phyloP scores from a whole-genome alignment of 306 rosid species.

The Fagus sylvatica region DNA sequence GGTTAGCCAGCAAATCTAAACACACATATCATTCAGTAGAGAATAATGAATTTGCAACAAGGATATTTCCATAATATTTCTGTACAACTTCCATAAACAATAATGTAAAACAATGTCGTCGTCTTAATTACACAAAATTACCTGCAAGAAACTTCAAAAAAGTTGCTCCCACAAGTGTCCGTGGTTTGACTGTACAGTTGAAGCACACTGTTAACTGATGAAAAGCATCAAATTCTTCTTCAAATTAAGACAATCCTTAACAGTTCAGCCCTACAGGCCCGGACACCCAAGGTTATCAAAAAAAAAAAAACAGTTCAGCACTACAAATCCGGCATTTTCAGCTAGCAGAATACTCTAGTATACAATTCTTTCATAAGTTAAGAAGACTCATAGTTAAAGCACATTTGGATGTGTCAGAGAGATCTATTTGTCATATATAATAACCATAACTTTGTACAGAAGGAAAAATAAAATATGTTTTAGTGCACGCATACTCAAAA shows the following conservation, averaged over 20 bases:
- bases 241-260: conserved; percentile 13
- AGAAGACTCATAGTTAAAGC: not conserved
- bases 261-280: not conserved
- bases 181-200: conserved; percentile 77
- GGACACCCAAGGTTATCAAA: not conserved
- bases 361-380: not conserved
- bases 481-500: not conserved
- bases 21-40: not conserved
- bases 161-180: conserved; percentile 88
- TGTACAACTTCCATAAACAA: not conserved
- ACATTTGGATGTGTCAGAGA: not conserved
- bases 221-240: conserved; percentile 12
- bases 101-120: not conserved
- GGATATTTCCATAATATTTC: not conserved
- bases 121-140: conserved; percentile 23
- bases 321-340: conserved; percentile 1
- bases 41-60: not conserved
- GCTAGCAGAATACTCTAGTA: not conserved
- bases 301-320: not conserved
- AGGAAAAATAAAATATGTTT: not conserved
- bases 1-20: not conserved
- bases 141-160: conserved; percentile 93
- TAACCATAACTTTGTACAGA: not conserved
- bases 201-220: conserved; percentile 31
- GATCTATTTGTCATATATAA: not conserved